A percentile compares a stretch with the other conserved stretches of the same genome.
phyloP scores from a whole-genome alignment of 1,284 basidiomycete genomes.

The Exobasidium cylindrosporum region DNA sequence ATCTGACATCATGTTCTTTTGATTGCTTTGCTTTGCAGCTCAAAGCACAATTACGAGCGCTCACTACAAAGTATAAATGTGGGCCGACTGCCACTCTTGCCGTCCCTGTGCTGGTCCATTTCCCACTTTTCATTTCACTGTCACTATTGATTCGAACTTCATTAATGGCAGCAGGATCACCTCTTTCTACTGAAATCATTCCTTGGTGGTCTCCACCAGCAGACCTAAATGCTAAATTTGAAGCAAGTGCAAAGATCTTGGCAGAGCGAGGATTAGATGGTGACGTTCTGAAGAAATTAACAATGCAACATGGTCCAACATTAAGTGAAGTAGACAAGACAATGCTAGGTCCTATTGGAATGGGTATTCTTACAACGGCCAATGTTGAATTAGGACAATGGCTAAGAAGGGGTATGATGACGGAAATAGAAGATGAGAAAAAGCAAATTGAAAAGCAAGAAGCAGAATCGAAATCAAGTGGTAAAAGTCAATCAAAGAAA shows the following conservation, averaged over 20 bases:
- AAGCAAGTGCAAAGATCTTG: constrained; percentile 33
- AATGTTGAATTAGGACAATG: constrained; percentile 41
- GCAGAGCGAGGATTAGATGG: constrained; percentile 46
- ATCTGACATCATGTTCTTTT: too few species aligned
- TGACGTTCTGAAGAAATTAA: constrained; percentile 13
- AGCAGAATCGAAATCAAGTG: constrained; percentile 8
- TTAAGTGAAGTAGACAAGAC: constrained; percentile 42
- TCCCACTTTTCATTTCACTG: constrained; percentile 46
- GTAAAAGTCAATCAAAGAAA: background rate
- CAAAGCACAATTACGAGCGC: constrained; percentile 28
- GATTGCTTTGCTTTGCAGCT: constrained; percentile 17
- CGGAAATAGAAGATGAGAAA: background rate
- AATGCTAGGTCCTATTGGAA: constrained; percentile 40
- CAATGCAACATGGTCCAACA: constrained; percentile 29
- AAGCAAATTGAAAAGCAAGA: background rate
- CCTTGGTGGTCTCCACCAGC: constrained; percentile 50
- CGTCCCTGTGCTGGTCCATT: constrained; percentile 36
- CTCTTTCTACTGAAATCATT: constrained; percentile 33
- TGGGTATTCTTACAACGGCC: constrained; percentile 43
- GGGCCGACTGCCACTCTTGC: constrained; percentile 38
- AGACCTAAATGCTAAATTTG: constrained; percentile 35
- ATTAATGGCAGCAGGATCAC: constrained; percentile 26
- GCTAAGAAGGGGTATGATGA: constrained; percentile 13
- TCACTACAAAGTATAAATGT: constrained; percentile 37
- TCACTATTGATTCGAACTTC: constrained; percentile 41